Evolutionary conservation across 306 rosid genomes (phyloP), one percentile per base, ranked within the genome.

Genomic region (Adenanthera pavonina): DNA sequence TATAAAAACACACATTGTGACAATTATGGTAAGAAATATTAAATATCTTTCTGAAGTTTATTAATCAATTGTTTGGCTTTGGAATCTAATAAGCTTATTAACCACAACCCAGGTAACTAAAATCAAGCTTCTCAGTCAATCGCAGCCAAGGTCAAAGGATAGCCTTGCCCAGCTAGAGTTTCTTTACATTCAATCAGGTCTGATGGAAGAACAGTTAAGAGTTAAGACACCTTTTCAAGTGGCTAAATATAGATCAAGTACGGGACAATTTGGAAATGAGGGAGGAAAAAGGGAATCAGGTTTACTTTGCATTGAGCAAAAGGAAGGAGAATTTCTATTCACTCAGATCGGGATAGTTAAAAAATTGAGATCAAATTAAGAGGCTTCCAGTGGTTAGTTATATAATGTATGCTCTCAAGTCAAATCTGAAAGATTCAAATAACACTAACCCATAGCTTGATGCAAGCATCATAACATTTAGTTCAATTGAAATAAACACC

Each of bases 61-160:
- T 65, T 61, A 67, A 66, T 56, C 33, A 67, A 20, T 41, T 73
- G 49, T 53, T 74, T 74, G 61, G 12, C 41, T 46, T 82, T 38
- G 76, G 51, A 19, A 13, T 70, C 25, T 30, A 57, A 38, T 69
- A 48, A 51, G 72, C 72, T 68, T 69, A 67, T 77, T n/a, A n/a
- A n/a, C 66, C 48, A 44, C 19, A 40, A 17, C 19, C 85, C 56
- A 66, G 41, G 74, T 36, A 73, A 72, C 56, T 57, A 33, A 67
- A 70, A 47, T 40, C 69, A 51, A 85, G 62, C 72, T 57, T n/a
- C n/a, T n/a, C n/a, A n/a, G n/a, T n/a, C n/a, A n/a, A n/a, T 46
- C 7, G 25, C 10, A 59, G 76, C 71, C 30, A 1, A 68, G 71
- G 80, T 54, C 62, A 70, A 82, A 70, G 64, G 49, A 77, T 70